Percentiles rank a stretch among this genome's conserved stretches.
Evolutionary conservation across 805 yeast genomes (phyloP).

Genomic region (Pichia paraexigua): DNA sequence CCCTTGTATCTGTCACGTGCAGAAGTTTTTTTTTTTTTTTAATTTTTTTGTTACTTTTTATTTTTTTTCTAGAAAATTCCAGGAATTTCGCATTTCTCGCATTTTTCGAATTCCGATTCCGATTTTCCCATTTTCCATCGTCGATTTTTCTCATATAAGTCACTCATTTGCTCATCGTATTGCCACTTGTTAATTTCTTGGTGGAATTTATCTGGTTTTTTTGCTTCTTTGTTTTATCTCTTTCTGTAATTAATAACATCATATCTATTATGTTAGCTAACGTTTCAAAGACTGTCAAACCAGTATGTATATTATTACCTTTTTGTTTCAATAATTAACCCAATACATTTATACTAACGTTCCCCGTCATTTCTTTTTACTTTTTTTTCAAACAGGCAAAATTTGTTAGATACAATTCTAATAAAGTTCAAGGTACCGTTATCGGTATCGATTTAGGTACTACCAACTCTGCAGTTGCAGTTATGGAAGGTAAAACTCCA

Average conservation of each 20-base stretch:
- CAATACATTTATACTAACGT: not conserved
- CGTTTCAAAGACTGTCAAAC: conserved; percentile 27
- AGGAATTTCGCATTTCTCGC: not conserved
- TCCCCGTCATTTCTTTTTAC: not conserved
- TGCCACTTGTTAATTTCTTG: not conserved
- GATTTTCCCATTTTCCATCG: not conserved
- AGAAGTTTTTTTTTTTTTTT: no score
- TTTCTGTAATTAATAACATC: not conserved
- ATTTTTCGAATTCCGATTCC: not conserved
- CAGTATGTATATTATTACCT: conserved; percentile 17
- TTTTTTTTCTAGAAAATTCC: not conserved
- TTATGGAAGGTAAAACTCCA: conserved; percentile 56
- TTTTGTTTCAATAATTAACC: no score
- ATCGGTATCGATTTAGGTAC: conserved; percentile 83
- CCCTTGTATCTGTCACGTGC: not conserved
- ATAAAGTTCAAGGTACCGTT: conserved; percentile 37
- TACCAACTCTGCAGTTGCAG: conserved; percentile 80
- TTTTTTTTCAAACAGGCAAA: conserved; percentile 10
- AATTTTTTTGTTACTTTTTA: not conserved
- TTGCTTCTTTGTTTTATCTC: not conserved
- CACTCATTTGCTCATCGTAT: not conserved
- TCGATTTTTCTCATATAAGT: not conserved
- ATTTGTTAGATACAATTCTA: conserved; percentile 28
- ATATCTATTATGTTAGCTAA: conserved; percentile 24
- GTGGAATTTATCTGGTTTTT: not conserved